Percentiles rank a stretch among this genome's conserved stretches.
Conservation (phyloP, 345 rosid species). For the Kernera saxatilis region DNA sequence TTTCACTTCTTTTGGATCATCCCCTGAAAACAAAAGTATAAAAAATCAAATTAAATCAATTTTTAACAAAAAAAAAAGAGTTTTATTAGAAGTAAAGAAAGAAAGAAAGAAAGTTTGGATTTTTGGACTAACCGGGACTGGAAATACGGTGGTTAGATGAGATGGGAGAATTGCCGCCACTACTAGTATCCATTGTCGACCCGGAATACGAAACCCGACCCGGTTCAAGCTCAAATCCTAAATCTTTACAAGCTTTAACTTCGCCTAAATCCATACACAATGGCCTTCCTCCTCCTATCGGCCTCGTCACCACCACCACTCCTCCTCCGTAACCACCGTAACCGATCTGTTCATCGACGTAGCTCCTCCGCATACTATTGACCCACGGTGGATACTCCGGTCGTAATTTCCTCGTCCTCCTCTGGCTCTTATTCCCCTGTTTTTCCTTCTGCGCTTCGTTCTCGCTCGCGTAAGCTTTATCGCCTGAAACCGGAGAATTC, state of each 20-base stretch:
- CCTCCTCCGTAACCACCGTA: constrained; percentile 39
- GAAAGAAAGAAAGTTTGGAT: not conserved
- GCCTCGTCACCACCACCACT: constrained; percentile 72
- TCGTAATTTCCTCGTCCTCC: constrained; percentile 34
- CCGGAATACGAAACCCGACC: constrained; percentile 39
- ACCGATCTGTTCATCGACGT: constrained; percentile 12
- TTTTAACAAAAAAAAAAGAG: not conserved
- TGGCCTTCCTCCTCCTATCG: constrained; percentile 68
- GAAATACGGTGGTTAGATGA: constrained; percentile 87
- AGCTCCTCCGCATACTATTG: constrained; percentile 30
- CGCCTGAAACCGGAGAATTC: constrained; percentile 10
- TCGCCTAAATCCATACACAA: constrained; percentile 91
- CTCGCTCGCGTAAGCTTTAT: constrained; percentile 76
- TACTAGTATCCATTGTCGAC: constrained; percentile 63
- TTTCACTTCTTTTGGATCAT: constrained; percentile 90
- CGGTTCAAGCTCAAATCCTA: constrained; percentile 80
- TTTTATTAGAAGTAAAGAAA: not conserved
- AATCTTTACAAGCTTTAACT: constrained; percentile 86
- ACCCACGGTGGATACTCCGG: constrained; percentile 35
- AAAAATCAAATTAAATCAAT: not conserved
- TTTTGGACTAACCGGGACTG: constrained; percentile 60
- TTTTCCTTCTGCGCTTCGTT: constrained; percentile 48
- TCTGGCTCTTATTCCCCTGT: constrained; percentile 38
- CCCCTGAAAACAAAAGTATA: constrained; percentile 39
- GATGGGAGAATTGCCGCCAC: constrained; percentile 88